A percentile compares a stretch with the other conserved stretches of the same genome.
These are phyloP conservation scores for Cornus suecica DNA, from an alignment of 148 eudicot species.

Conservation along the genomic window DNA sequence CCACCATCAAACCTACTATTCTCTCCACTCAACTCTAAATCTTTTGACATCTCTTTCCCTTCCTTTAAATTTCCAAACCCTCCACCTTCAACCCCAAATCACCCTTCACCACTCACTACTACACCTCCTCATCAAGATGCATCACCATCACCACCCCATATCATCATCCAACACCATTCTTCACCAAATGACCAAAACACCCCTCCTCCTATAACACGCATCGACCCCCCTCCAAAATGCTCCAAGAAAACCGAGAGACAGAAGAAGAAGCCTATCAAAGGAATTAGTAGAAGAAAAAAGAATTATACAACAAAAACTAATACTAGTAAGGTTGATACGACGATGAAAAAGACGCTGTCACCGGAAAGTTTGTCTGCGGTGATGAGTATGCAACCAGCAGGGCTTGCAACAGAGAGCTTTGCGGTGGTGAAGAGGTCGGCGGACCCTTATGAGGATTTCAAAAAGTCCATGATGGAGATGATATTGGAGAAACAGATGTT, in stretches of 20 bases:
- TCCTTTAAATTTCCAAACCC: conserved; percentile 15
- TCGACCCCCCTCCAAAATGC: neutral
- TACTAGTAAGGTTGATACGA: neutral
- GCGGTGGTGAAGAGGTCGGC: conserved; percentile 33
- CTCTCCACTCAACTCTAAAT: conserved; percentile 25
- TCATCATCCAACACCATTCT: too few relatives aligned
- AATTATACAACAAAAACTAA: neutral
- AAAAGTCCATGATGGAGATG: conserved; percentile 45
- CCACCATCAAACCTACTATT: neutral
- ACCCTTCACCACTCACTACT: neutral
- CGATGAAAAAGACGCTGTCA: neutral
- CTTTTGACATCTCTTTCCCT: conserved; percentile 27
- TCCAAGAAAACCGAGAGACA: neutral
- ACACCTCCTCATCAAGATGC: neutral
- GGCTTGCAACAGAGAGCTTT: conserved; percentile 17
- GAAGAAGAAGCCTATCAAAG: neutral
- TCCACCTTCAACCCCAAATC: conserved; percentile 28
- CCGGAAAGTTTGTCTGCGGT: neutral
- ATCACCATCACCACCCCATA: too few relatives aligned
- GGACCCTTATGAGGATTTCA: conserved; percentile 38
- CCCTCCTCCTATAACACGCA: neutral
- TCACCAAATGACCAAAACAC: neutral
- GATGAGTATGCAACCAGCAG: conserved; percentile 13
- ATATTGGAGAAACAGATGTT: conserved; percentile 35
- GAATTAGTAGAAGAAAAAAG: neutral